phyloP scores from a whole-genome alignment of 495 filamentous ascomycete genomes.

The Chlorociboria aeruginascens region DNA sequence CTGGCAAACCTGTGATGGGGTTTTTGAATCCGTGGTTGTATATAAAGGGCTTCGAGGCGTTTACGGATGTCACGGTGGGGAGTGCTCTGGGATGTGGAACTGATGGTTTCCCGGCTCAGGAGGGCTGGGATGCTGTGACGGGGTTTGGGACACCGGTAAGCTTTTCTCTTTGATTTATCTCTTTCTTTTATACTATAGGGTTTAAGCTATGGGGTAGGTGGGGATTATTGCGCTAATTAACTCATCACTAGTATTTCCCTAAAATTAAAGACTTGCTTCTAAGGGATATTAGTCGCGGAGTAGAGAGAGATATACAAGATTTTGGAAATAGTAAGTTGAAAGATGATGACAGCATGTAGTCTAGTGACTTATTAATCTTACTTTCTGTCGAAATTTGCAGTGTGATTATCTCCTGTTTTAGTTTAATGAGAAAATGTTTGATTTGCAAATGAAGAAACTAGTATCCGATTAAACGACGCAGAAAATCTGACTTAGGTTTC shows the following conservation, averaged over 20 bases:
- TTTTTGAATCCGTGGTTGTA: conserved; percentile 53
- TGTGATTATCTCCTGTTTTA: too few relatives aligned
- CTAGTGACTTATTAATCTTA: too few relatives aligned
- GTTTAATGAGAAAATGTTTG: too few relatives aligned
- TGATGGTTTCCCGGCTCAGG: conserved; percentile 36
- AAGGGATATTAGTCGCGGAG: background rate
- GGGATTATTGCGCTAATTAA: too few relatives aligned
- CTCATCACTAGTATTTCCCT: background rate
- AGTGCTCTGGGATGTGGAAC: conserved; percentile 44
- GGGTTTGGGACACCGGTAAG: conserved; percentile 44
- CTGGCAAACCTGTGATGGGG: conserved; percentile 46
- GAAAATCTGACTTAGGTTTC: too few relatives aligned
- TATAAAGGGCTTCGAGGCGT: conserved; percentile 38
- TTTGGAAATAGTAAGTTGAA: too few relatives aligned
- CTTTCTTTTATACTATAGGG: background rate
- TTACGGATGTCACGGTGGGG: conserved; percentile 50
- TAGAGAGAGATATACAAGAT: background rate
- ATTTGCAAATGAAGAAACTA: too few relatives aligned
- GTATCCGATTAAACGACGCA: too few relatives aligned
- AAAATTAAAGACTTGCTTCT: background rate
- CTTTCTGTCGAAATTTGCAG: too few relatives aligned
- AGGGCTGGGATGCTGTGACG: conserved; percentile 56
- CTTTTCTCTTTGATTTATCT: background rate
- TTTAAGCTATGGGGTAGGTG: too few relatives aligned
- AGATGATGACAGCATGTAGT: too few relatives aligned